Percentiles rank a stretch among this genome's conserved stretches.
phyloP scores from a whole-genome alignment of 2,329 filamentous ascomycete species.

The Shiraia sp. region DNA sequence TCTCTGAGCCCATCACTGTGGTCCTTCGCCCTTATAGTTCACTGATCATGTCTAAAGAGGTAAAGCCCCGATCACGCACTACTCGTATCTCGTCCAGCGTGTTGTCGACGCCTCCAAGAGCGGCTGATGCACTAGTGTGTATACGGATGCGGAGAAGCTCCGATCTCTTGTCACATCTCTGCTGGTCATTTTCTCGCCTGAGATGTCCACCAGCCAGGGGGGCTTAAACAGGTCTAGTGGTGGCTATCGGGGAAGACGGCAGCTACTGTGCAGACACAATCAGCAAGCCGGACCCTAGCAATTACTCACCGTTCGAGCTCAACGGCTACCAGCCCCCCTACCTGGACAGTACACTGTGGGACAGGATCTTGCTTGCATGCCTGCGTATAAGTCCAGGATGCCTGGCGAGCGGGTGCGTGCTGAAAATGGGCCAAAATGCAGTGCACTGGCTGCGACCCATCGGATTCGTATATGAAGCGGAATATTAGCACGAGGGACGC shows the following conservation, averaged over 20 bases:
- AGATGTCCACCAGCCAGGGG: neutral
- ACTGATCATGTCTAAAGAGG: no score
- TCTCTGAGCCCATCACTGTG: no score
- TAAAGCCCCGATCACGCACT: no score
- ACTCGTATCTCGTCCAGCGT: no score
- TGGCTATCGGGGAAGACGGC: constrained; percentile 11
- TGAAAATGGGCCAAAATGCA: constrained; percentile 2
- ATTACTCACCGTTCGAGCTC: constrained; percentile 4
- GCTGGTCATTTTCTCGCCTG: constrained; percentile 10
- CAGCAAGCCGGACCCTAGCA: constrained; percentile 6
- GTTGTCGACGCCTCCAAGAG: no score
- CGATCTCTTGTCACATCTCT: neutral
- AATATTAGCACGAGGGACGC: constrained; percentile 1
- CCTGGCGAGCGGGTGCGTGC: constrained; percentile 2
- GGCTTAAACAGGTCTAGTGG: constrained; percentile 3
- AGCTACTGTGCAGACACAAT: constrained; percentile 1
- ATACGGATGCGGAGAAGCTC: constrained; percentile 4
- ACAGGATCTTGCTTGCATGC: constrained; percentile 6
- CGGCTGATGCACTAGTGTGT: constrained; percentile 1
- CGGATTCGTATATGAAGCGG: neutral
- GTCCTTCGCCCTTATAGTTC: no score
- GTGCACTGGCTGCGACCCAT: no score
- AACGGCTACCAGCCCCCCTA: constrained; percentile 8
- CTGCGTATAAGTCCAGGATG: constrained; percentile 5
- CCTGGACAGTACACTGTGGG: neutral